phyloP scores from a whole-genome alignment of 192 early-diverging fungal species.

The Rhizophagus clarus region DNA sequence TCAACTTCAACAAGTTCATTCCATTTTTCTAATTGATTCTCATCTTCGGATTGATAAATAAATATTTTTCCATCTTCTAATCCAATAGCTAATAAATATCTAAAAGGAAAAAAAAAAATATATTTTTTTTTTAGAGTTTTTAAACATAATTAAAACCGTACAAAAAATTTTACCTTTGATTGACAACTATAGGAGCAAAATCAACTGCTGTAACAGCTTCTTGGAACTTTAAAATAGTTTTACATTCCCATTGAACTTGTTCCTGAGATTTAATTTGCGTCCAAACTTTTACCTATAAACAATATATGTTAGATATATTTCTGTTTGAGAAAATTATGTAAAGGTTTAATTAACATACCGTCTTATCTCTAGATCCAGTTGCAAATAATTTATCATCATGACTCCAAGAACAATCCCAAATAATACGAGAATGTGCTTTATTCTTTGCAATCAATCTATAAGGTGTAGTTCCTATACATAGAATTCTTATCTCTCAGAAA shows the following conservation, averaged over 20 bases:
- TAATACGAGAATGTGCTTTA: constrained; percentile 90
- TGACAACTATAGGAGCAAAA: constrained; percentile 59
- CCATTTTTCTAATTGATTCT: constrained; percentile 38
- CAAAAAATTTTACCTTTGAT: constrained; percentile 36
- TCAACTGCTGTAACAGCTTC: constrained; percentile 86
- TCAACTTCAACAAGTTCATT: constrained; percentile 40
- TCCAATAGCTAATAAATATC: constrained; percentile 78
- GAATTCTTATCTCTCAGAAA: not conserved
- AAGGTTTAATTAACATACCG: constrained; percentile 42
- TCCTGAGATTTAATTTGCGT: constrained; percentile 26
- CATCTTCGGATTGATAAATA: constrained; percentile 46
- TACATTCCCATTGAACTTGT: constrained; percentile 38
- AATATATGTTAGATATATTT: not conserved
- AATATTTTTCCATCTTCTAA: constrained; percentile 80
- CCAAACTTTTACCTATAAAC: constrained; percentile 74
- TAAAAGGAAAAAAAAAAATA: not conserved
- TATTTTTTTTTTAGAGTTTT: not conserved
- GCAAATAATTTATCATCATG: constrained; percentile 79
- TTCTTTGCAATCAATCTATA: constrained; percentile 62
- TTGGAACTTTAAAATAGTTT: constrained; percentile 71
- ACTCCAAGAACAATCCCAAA: constrained; percentile 90
- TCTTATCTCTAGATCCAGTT: constrained; percentile 93
- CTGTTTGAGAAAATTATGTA: not conserved
- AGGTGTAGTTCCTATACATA: constrained; percentile 36
- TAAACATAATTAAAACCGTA: no score